A percentile compares a stretch with the other conserved stretches of the same genome.
Evolutionary conservation across 1,139 yeast genomes (phyloP).

Genomic region (Candida dubliniensis): DNA sequence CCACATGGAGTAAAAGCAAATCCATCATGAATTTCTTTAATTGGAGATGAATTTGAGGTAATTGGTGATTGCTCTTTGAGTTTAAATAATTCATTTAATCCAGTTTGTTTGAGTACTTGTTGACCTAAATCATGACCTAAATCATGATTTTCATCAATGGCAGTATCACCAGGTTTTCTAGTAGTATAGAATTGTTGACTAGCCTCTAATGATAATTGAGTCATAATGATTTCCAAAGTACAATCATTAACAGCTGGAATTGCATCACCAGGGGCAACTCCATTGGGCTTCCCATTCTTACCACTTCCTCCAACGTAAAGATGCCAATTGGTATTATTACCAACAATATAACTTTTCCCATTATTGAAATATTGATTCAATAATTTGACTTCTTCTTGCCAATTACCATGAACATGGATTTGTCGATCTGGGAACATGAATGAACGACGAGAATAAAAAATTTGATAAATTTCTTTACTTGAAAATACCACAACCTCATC

Average conservation of each 20-base stretch:
- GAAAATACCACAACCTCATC: too few relatives aligned
- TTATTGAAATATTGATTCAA: conserved; percentile 62
- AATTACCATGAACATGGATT: conserved; percentile 74
- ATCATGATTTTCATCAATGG: conserved; percentile 54
- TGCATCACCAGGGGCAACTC: conserved; percentile 3
- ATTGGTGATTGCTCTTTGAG: conserved; percentile 14
- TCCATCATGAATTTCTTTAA: conserved; percentile 62
- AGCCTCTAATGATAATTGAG: conserved; percentile 63
- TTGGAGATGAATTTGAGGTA: conserved; percentile 20
- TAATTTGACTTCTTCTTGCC: conserved; percentile 77
- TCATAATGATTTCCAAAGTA: conserved; percentile 90
- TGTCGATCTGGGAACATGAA: conserved; percentile 93
- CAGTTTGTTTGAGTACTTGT: conserved; percentile 61
- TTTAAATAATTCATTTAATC: conserved; percentile 59
- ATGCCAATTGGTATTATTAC: conserved; percentile 80
- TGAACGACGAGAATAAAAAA: conserved; percentile 86
- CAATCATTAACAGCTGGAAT: conserved; percentile 46
- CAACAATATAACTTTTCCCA: conserved; percentile 77
- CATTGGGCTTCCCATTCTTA: conserved; percentile 9
- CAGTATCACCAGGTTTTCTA: conserved; percentile 52
- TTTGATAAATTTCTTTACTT: conserved; percentile 53
- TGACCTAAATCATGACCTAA: conserved; percentile 78
- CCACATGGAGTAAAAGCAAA: conserved; percentile 97
- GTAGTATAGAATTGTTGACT: conserved; percentile 64
- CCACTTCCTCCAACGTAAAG: conserved; percentile 62